Conservation (phyloP, 1,284 basidiomycete species). For the Athelia sp. region DNA sequence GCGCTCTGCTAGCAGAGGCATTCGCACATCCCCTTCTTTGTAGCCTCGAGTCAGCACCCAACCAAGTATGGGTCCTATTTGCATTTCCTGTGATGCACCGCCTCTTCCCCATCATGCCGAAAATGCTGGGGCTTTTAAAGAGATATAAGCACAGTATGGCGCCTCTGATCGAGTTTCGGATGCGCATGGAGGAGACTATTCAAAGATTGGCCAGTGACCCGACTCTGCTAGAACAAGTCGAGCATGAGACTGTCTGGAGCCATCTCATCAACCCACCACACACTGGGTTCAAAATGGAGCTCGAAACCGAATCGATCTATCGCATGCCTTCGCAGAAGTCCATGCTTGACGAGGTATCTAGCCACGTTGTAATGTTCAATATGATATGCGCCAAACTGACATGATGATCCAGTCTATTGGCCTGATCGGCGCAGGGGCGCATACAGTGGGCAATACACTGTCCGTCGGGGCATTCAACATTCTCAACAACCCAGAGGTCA, state of each 20-base stretch:
- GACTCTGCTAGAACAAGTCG: conserved; percentile 12
- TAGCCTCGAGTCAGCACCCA: conserved; percentile 11
- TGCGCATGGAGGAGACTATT: conserved; percentile 9
- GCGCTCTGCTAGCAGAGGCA: conserved; percentile 13
- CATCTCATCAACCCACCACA: conserved; percentile 30
- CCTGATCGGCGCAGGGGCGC: not conserved
- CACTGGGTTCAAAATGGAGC: too few relatives aligned
- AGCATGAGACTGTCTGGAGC: conserved; percentile 25
- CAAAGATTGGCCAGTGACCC: conserved; percentile 21
- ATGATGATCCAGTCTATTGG: conserved; percentile 10
- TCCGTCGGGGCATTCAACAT: conserved; percentile 26
- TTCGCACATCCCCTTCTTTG: conserved; percentile 22
- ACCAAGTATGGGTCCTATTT: conserved; percentile 17
- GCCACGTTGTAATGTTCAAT: too few relatives aligned
- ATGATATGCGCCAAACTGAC: too few relatives aligned
- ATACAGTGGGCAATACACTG: conserved; percentile 29
- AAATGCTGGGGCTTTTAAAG: not conserved
- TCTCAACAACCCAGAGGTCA: conserved; percentile 18
- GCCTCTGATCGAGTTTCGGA: conserved; percentile 3
- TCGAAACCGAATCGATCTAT: conserved; percentile 17
- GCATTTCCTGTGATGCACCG: conserved; percentile 21
- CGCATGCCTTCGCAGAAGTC: conserved; percentile 20
- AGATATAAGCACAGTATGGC: too few relatives aligned
- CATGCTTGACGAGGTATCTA: conserved; percentile 25
- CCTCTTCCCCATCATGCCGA: conserved; percentile 4